phyloP scores from a whole-genome alignment of 2,329 filamentous ascomycete genomes.

The Pseudogymnoascus sp. region DNA sequence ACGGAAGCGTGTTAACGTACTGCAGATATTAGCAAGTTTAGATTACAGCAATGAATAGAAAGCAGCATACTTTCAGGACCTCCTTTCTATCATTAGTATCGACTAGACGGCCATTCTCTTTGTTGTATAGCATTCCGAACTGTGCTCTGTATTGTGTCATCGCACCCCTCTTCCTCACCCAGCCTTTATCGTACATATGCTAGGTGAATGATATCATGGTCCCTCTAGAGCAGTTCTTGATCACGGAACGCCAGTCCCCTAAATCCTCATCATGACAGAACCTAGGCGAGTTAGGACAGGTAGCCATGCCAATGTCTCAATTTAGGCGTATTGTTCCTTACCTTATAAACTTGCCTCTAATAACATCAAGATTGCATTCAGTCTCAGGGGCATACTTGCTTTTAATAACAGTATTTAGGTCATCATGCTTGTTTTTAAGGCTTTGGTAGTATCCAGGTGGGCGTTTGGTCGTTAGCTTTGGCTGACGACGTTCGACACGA shows the following conservation, averaged over 20 bases:
- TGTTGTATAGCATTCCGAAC: conserved; percentile 14
- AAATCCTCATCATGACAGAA: conserved; percentile 10
- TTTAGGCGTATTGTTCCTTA: conserved; percentile 14
- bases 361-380: conserved; percentile 23
- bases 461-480: conserved; percentile 11
- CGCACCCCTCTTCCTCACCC: conserved; percentile 8
- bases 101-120: conserved; percentile 11
- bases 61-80: conserved; percentile 10
- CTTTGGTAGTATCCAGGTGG: conserved; percentile 13
- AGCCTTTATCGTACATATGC: conserved; percentile 10
- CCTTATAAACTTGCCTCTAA: conserved; percentile 23
- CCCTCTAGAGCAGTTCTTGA: conserved; percentile 10
- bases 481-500: conserved; percentile 13
- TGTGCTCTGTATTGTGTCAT: conserved; percentile 12
- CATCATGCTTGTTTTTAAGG: conserved; percentile 11
- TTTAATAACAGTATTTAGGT: conserved; percentile 10
- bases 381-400: conserved; percentile 10
- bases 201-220: conserved; percentile 11
- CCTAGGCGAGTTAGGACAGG: conserved; percentile 1
- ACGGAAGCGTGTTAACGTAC: conserved; percentile 16
- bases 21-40: conserved; percentile 8
- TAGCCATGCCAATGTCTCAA: background rate
- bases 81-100: conserved; percentile 12
- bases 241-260: conserved; percentile 10
- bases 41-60: conserved; percentile 10